phyloP scores from a whole-genome alignment of 2,329 filamentous ascomycete genomes.

The Pseudogymnoascus sp. region DNA sequence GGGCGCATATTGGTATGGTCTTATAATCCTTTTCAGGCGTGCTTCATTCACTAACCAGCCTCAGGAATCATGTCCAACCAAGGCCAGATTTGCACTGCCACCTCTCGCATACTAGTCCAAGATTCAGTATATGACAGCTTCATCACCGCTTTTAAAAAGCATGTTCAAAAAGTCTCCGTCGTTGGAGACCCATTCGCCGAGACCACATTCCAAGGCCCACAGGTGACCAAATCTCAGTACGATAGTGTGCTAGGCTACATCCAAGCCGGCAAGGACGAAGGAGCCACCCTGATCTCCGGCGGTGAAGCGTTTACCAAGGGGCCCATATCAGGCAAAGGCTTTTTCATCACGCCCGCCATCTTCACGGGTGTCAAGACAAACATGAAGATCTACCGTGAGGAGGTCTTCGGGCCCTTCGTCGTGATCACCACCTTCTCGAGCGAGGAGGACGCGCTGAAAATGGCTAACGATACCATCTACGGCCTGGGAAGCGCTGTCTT shows the following conservation, averaged over 20 bases:
- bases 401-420: conserved; percentile 68
- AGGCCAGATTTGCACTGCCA: conserved; percentile 44
- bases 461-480: conserved; percentile 56
- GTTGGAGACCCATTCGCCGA: conserved; percentile 59
- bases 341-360: conserved; percentile 67
- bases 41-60: neutral
- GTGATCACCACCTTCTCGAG: conserved; percentile 62
- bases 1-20: conserved; percentile 43
- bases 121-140: conserved; percentile 64
- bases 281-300: conserved; percentile 55
- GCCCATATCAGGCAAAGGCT: conserved; percentile 53
- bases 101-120: conserved; percentile 61
- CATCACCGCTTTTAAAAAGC: conserved; percentile 55
- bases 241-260: conserved; percentile 63
- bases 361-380: conserved; percentile 61
- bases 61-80: conserved; percentile 33
- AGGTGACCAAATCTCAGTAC: conserved; percentile 62
- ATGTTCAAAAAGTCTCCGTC: conserved; percentile 48
- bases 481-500: conserved; percentile 61
- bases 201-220: conserved; percentile 63
- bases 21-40: neutral
- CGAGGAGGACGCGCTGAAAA: conserved; percentile 55
- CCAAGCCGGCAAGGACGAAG: conserved; percentile 54
- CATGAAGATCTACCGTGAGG: conserved; percentile 68
- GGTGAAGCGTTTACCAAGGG: conserved; percentile 36